phyloP scores from a whole-genome alignment of 192 early-diverging fungal species.

The Coemansia sp. region DNA sequence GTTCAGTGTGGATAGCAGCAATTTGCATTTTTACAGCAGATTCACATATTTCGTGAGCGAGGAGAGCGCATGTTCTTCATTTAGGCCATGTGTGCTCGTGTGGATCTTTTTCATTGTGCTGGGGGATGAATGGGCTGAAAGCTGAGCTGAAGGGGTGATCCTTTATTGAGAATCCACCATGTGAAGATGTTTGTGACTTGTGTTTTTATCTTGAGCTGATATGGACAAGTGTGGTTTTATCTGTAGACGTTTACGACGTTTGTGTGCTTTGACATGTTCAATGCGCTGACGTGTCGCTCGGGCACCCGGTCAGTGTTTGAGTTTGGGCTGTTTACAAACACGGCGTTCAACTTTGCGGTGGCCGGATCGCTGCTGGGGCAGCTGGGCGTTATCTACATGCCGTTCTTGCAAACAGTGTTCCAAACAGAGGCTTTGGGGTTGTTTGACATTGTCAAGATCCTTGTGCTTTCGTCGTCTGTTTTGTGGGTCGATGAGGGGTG shows the following conservation, averaged over 20 bases:
- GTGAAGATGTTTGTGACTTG: too few species aligned
- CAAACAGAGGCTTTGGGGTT: slow-evolving; percentile 85
- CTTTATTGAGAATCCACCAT: too few species aligned
- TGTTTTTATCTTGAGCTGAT: too few species aligned
- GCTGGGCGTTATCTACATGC: slow-evolving; percentile 83
- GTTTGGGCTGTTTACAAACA: slow-evolving; percentile 83
- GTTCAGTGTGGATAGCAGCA: neutral
- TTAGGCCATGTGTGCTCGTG: too few species aligned
- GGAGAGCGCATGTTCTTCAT: too few species aligned
- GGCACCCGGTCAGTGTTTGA: slow-evolving; percentile 75
- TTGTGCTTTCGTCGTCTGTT: slow-evolving; percentile 69
- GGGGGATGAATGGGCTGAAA: neutral
- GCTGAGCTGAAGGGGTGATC: too few species aligned
- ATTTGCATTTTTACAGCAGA: too few species aligned
- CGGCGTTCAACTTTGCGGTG: slow-evolving; percentile 85
- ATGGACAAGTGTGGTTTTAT: too few species aligned
- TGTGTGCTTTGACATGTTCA: slow-evolving; percentile 97
- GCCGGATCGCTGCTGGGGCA: slow-evolving; percentile 80
- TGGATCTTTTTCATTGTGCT: neutral
- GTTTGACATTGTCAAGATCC: slow-evolving; percentile 70
- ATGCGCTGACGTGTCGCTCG: slow-evolving; percentile 88
- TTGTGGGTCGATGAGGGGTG: slow-evolving; percentile 84
- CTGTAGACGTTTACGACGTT: slow-evolving; percentile 91
- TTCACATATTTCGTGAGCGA: too few species aligned
- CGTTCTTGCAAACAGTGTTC: slow-evolving; percentile 89